These are phyloP conservation scores for Tuber indicum DNA, from an alignment of 495 filamentous ascomycete genomes.

Conservation along the genomic window DNA sequence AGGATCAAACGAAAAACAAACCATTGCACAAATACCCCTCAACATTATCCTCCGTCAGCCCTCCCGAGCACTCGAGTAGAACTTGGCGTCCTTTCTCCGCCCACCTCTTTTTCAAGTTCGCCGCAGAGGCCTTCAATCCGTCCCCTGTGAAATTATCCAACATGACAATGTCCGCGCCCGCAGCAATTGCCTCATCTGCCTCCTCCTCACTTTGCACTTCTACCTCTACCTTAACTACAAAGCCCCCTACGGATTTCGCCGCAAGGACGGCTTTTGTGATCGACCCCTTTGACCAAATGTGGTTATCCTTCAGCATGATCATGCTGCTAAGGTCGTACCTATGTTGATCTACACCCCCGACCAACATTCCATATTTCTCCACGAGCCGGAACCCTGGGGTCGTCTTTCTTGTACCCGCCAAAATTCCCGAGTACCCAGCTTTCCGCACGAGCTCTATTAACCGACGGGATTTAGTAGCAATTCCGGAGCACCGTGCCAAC, in stretches of 20 bases:
- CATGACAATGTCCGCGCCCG: slow-evolving; percentile 94
- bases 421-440: slow-evolving; percentile 68
- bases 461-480: slow-evolving; percentile 59
- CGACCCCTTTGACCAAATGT: slow-evolving; percentile 80
- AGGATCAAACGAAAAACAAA: slow-evolving; percentile 41
- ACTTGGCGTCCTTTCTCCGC: slow-evolving; percentile 55
- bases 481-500: slow-evolving; percentile 84
- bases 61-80: slow-evolving; percentile 85
- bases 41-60: slow-evolving; percentile 79
- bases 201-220: slow-evolving; percentile 82
- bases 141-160: slow-evolving; percentile 84
- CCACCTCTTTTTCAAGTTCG: slow-evolving; percentile 70
- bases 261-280: slow-evolving; percentile 77
- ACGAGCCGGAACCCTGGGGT: slow-evolving; percentile 92
- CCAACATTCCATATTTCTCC: slow-evolving; percentile 95
- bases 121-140: slow-evolving; percentile 64
- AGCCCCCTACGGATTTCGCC: slow-evolving; percentile 78
- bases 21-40: slow-evolving; percentile 67
- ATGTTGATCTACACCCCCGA: slow-evolving; percentile 86
- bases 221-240: slow-evolving; percentile 89
- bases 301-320: slow-evolving; percentile 99
- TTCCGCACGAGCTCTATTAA: slow-evolving; percentile 51
- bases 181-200: slow-evolving; percentile 80
- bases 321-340: slow-evolving; percentile 85
- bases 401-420: slow-evolving; percentile 95